Base-by-base conservation (phyloP, 257 asterid genomes). In the Primulina huaijiensis region DNA sequence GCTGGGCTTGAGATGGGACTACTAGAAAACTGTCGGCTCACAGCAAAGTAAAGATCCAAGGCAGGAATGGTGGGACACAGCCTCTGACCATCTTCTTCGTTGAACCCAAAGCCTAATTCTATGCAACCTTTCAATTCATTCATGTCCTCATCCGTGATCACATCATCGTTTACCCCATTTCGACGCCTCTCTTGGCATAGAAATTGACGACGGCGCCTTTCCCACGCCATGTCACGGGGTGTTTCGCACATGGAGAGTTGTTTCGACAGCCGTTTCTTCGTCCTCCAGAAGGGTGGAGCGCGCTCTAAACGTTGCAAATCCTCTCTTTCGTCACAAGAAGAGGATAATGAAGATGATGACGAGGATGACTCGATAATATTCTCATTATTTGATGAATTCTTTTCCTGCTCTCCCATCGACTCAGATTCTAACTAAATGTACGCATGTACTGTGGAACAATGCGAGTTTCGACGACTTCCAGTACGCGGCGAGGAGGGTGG, bases 81-180 rank as follows among this genome's bases (percentile, higher is more conserved):
- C 2, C 74, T 67, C 57, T 87, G 95, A 2, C 92, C 95, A 38
- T 84, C 78, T 67, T 87, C 88, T 62, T 88, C 95, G 1, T 91
- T 87, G 75, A 91, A 91, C 2, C 97, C 97, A 62, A 91, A 91
- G 8, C 96, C 97, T 33, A 91, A 72, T 71, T 91, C 96, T 20
- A 91, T 91, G 83, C 90, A 87, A 8, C 96, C 97, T 71, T 84
- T 91, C 1, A 91, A 82, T 82, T 89, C 97, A 6, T 81, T 79
- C 62, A 91, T 75, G 62, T 91, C 97, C 81, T 87, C 97, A 60
- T 90, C 97, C 2, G 95, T 89, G 1, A 71, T 82, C 1, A 69
- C 29, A 9, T 76, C 84, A 2, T 77, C 64, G 6, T 43, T 43
- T 43, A 78, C 77, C 56, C 80, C 76, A 7, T 72, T 84, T 62